phyloP scores from a whole-genome alignment of 345 rosid genomes.

The Sisymbrium irio region DNA sequence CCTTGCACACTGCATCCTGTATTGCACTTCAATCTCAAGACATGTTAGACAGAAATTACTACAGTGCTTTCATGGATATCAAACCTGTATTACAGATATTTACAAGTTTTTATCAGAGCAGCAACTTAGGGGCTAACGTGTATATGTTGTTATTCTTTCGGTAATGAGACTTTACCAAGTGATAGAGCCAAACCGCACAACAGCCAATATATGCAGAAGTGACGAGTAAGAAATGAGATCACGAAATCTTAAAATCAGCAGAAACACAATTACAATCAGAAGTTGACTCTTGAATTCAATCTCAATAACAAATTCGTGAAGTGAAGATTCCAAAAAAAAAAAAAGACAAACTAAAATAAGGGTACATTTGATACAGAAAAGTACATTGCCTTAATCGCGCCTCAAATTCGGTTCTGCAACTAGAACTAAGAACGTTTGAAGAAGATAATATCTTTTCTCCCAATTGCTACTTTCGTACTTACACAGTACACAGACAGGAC shows the following conservation, averaged over 20 bases:
- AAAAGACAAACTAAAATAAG: neutral
- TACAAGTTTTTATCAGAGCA: neutral
- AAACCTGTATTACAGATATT: neutral
- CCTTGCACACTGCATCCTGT: neutral
- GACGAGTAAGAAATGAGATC: neutral
- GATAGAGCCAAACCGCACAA: neutral
- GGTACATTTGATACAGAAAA: slow-evolving; percentile 4
- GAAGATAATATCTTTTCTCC: neutral
- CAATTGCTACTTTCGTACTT: slow-evolving; percentile 12
- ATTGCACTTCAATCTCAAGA: neutral
- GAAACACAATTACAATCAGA: neutral
- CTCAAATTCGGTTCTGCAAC: slow-evolving; percentile 15
- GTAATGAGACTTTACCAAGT: neutral
- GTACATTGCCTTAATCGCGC: slow-evolving; percentile 2
- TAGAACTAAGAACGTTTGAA: neutral
- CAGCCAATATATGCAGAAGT: too few relatives aligned
- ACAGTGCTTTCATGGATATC: neutral
- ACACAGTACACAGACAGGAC: neutral
- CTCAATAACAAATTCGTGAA: neutral
- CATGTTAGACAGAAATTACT: neutral
- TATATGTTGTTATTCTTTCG: neutral
- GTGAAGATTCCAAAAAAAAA: neutral
- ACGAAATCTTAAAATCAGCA: neutral
- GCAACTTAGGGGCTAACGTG: neutral
- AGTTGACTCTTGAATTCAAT: neutral